phyloP scores from a whole-genome alignment of 257 asterid species.

The Nicotiana knightiana region DNA sequence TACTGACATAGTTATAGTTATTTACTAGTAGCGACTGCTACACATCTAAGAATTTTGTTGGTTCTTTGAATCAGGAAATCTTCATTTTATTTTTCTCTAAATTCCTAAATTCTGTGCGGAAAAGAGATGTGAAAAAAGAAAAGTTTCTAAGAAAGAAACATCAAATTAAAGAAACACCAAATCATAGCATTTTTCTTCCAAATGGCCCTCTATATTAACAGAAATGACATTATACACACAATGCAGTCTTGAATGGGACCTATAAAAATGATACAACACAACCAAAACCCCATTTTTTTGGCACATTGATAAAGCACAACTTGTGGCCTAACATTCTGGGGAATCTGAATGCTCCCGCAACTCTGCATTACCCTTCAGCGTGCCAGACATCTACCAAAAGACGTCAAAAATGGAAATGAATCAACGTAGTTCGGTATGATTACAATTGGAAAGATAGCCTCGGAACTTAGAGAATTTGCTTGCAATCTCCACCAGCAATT shows the following conservation, averaged over 20 bases:
- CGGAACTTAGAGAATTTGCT: constrained; percentile 13
- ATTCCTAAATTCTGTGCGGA: too few species aligned
- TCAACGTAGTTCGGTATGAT: constrained; percentile 15
- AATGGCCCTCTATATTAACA: constrained; percentile 2
- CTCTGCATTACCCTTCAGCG: not conserved
- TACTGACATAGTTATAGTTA: too few species aligned
- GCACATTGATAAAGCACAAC: not conserved
- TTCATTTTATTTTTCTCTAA: too few species aligned
- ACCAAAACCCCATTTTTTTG: not conserved
- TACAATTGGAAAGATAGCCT: constrained; percentile 27
- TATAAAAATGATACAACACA: constrained; percentile 7
- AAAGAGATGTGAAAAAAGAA: not conserved
- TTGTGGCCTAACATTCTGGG: not conserved
- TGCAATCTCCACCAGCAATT: constrained; percentile 23
- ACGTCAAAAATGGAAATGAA: constrained; percentile 11
- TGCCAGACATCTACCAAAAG: constrained; percentile 4
- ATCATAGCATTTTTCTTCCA: not conserved
- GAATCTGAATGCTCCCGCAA: constrained; percentile 1
- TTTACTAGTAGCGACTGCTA: too few species aligned
- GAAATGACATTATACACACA: constrained; percentile 3
- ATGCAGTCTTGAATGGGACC: constrained; percentile 1
- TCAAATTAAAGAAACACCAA: not conserved
- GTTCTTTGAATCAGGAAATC: too few species aligned
- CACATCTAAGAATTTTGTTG: too few species aligned
- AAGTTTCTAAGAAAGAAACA: not conserved